phyloP scores from a whole-genome alignment of 352 stramenopile genomes.

The Phytophthora fragariaefolia region DNA sequence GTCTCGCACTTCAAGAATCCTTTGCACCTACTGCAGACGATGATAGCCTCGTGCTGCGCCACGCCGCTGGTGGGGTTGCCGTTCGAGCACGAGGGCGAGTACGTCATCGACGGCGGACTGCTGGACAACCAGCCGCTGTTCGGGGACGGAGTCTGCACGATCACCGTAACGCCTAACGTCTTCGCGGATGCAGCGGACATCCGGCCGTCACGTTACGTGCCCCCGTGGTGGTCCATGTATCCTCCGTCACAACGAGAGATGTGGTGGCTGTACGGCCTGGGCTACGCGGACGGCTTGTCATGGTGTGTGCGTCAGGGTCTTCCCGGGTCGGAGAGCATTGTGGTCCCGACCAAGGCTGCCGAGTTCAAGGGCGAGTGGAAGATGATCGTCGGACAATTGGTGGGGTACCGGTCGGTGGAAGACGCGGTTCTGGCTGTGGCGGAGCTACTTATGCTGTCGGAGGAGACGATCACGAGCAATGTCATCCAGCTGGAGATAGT shows the following conservation, averaged over 20 bases:
- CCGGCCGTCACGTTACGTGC: conserved; percentile 66
- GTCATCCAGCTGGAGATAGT: conserved; percentile 31
- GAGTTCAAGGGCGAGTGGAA: conserved; percentile 37
- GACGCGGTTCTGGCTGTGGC: conserved; percentile 17
- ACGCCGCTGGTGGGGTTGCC: conserved; percentile 56
- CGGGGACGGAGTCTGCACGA: conserved; percentile 35
- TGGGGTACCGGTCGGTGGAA: conserved; percentile 39
- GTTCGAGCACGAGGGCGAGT: conserved; percentile 60
- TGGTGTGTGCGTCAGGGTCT: conserved; percentile 40
- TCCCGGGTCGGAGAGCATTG: conserved; percentile 18
- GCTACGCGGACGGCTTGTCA: conserved; percentile 49
- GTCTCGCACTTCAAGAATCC: conserved; percentile 47
- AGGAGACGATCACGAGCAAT: conserved; percentile 21
- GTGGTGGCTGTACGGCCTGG: conserved; percentile 61
- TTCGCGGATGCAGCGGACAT: conserved; percentile 61
- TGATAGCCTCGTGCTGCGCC: conserved; percentile 64
- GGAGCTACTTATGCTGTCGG: conserved; percentile 24
- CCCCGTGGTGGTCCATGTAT: conserved; percentile 68
- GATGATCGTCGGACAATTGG: conserved; percentile 34
- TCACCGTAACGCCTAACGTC: conserved; percentile 39
- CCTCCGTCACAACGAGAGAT: conserved; percentile 57
- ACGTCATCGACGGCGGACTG: conserved; percentile 65
- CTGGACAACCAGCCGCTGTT: conserved; percentile 66
- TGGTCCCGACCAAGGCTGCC: conserved; percentile 39
- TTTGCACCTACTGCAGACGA: conserved; percentile 48